phyloP scores from a whole-genome alignment of 2,329 filamentous ascomycete genomes.

The Alternaria novae-zelandiae region DNA sequence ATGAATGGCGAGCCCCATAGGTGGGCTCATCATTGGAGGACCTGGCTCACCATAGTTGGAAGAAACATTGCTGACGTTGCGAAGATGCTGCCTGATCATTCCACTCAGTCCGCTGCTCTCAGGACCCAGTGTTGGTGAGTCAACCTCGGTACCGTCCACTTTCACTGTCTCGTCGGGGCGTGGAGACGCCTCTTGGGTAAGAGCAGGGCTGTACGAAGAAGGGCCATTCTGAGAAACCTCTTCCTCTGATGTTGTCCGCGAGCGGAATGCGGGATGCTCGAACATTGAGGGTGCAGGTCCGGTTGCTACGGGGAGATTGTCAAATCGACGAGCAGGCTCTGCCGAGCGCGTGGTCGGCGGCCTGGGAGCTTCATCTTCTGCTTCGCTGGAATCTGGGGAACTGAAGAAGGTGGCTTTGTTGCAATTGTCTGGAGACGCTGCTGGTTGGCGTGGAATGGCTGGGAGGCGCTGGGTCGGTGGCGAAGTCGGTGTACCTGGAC shows the following conservation, averaged over 20 bases:
- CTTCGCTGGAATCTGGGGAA: conserved; percentile 41
- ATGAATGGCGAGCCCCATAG: conserved; percentile 45
- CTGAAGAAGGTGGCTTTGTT: conserved; percentile 37
- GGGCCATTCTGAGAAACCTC: conserved; percentile 14
- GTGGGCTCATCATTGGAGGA: conserved; percentile 53
- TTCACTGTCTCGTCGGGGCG: conserved; percentile 1
- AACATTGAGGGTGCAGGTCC: conserved; percentile 43
- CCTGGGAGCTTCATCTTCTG: conserved; percentile 33
- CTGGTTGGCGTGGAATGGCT: conserved; percentile 9
- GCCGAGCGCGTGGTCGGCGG: conserved; percentile 14
- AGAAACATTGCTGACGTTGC: conserved; percentile 80
- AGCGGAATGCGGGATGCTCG: conserved; percentile 47
- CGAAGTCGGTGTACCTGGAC: conserved; percentile 19
- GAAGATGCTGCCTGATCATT: conserved; percentile 83
- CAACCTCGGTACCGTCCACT: conserved; percentile 49
- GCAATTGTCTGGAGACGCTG: conserved; percentile 24
- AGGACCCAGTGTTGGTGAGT: conserved; percentile 83
- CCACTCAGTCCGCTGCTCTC: conserved; percentile 71
- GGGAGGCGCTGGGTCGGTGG: conserved; percentile 17
- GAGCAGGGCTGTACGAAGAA: conserved; percentile 12
- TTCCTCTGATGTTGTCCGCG: conserved; percentile 35
- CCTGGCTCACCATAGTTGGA: conserved; percentile 67
- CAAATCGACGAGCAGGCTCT: conserved; percentile 38
- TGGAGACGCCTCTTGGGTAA: conserved; percentile 13
- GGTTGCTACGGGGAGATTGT: conserved; percentile 43